A percentile compares a stretch with the other conserved stretches of the same genome.
phyloP scores from a whole-genome alignment of 768 basidiomycete genomes.

The Pulveroboletus ravenelii region DNA sequence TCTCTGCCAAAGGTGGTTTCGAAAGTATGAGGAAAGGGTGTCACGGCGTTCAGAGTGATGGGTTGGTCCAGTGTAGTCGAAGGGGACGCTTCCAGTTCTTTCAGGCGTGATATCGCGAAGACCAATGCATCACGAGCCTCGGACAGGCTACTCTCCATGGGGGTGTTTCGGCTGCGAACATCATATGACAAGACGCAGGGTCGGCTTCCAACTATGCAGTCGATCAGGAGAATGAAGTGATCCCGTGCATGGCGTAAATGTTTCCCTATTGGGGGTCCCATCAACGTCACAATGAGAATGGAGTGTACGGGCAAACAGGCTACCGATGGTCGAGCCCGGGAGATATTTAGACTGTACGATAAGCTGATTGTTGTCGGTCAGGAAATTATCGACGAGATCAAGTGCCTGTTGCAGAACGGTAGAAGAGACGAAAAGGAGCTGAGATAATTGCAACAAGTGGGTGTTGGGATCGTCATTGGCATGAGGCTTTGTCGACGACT shows the following conservation, averaged over 20 bases:
- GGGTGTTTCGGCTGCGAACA: conserved; percentile 68
- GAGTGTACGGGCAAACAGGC: conserved; percentile 3
- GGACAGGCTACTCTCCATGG: conserved; percentile 68
- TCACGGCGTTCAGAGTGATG: conserved; percentile 76
- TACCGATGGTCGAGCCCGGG: conserved; percentile 87
- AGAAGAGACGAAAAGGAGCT: conserved; percentile 62
- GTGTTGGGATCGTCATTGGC: conserved; percentile 1
- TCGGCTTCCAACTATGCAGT: conserved; percentile 43
- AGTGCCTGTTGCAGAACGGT: conserved; percentile 70
- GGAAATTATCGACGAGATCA: conserved; percentile 60
- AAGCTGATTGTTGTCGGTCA: conserved; percentile 68
- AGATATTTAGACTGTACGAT: conserved; percentile 63
- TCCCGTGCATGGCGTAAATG: conserved; percentile 83
- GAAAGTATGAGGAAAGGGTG: conserved; percentile 70
- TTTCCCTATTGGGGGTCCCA: conserved; percentile 52
- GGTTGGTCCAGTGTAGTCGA: conserved; percentile 46
- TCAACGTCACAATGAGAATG: neutral
- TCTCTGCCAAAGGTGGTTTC: conserved; percentile 81
- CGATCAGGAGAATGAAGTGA: conserved; percentile 68
- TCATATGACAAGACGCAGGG: conserved; percentile 70
- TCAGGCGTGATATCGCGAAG: conserved; percentile 53
- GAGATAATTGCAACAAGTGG: conserved; percentile 35
- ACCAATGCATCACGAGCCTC: conserved; percentile 56
- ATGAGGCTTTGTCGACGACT: conserved; percentile 8
- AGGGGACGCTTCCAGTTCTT: conserved; percentile 42